Evolutionary conservation across 805 yeast genomes (phyloP), one percentile per base, ranked within the genome.

Genomic region (Yarrowia osloensis): DNA sequence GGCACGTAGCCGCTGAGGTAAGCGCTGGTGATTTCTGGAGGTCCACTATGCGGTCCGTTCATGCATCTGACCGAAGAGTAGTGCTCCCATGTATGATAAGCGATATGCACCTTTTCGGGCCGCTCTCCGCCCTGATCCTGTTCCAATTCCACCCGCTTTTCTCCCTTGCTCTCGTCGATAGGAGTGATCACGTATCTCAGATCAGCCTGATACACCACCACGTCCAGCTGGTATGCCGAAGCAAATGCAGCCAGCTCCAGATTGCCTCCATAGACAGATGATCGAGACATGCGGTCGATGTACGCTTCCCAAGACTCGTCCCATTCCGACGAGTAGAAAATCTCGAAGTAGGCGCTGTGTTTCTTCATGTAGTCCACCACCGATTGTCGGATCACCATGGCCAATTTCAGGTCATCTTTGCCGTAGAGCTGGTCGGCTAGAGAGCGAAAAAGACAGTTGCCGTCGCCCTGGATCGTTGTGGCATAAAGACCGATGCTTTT

Each of bases 61-160:
- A 73, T 65, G 59, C 77, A 75, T 28, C 82, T 71, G 4, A 79
- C 79, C 13, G 80, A 77, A 13, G 81, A 78, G 66, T 80, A 80
- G 70, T 79, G 82, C 67, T 80, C 82, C 82, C 82, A 79, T 0
- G 77, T 72, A 50, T 79, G 82, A 55, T 80, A 79, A 4, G 81
- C 82, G 44, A 79, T 69, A 63, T 79, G 81, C 2, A 75, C 62
- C 21, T 68, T 52, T 13, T 39, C 37, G 3, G 68, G 65, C 13
- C 47, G 39, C 28, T 33, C 52, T 26, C 50, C 50, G 9, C 66
- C 69, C 12, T 22, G 44, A 8, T 42, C 59, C 12, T 28, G 26
- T n/a, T 29, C 61, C 42, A 29, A 17, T 11, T 46, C 54, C 19
- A 46, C 66, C 35, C 29, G n/a, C 26, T 24, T 21, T 28, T 67